Conservation (phyloP, 2,329 filamentous ascomycete species). For the Fusarium proliferatum region DNA sequence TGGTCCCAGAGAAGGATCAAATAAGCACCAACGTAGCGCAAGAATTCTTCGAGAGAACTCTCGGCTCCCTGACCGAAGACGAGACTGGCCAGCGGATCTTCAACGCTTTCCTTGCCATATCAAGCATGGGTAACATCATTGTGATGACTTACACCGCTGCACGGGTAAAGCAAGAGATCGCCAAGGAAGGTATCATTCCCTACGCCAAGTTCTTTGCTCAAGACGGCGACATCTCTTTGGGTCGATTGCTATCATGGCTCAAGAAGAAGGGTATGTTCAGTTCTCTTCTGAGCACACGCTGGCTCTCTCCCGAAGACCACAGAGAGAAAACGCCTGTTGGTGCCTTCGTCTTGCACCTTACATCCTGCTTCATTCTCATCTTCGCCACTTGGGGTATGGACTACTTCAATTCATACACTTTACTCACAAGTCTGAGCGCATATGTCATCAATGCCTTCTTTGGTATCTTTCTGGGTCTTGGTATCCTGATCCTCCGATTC, state of each 20-base stretch:
- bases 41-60: constrained; percentile 50
- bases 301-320: constrained; percentile 51
- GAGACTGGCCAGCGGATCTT: constrained; percentile 52
- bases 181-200: constrained; percentile 67
- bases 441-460: constrained; percentile 52
- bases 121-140: constrained; percentile 66
- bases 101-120: constrained; percentile 63
- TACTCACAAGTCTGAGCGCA: constrained; percentile 48
- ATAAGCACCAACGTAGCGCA: constrained; percentile 43
- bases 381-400: constrained; percentile 48
- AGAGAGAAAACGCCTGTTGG: constrained; percentile 52
- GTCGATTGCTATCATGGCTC: constrained; percentile 48
- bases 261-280: constrained; percentile 46
- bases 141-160: constrained; percentile 67
- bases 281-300: constrained; percentile 42
- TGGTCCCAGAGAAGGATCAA: constrained; percentile 26
- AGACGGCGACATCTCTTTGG: constrained; percentile 50
- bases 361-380: constrained; percentile 50
- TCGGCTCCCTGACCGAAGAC: constrained; percentile 45
- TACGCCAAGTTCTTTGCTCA: constrained; percentile 61
- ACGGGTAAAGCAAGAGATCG: constrained; percentile 69
- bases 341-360: constrained; percentile 49
- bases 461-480: constrained; percentile 48
- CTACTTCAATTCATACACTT: constrained; percentile 44
- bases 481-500: constrained; percentile 52